Percentiles rank a stretch among this genome's conserved stretches.
Evolutionary conservation across 331 rosid species (phyloP).

Genomic region (Cydonia oblonga): DNA sequence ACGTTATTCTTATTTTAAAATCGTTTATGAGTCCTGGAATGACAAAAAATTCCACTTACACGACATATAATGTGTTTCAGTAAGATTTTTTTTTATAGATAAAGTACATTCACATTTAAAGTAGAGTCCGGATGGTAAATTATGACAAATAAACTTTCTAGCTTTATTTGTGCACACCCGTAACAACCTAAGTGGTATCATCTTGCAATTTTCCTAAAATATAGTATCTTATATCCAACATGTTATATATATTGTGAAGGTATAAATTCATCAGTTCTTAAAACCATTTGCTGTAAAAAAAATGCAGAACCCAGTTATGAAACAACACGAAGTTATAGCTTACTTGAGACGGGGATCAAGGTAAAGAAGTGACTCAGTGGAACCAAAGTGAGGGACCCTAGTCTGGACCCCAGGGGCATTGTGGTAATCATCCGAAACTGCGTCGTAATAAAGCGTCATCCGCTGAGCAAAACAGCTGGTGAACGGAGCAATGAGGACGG

Average conservation of each 20-base stretch:
- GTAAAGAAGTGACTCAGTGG: conserved; percentile 56
- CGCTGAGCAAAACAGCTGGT: conserved; percentile 70
- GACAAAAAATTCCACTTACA: too few species aligned
- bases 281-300: neutral
- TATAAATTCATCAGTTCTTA: neutral
- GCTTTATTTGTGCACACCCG: too few species aligned
- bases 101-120: too few species aligned
- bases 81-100: too few species aligned
- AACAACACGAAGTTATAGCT: neutral
- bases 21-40: too few species aligned
- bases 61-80: too few species aligned
- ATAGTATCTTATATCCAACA: neutral
- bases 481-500: conserved; percentile 55
- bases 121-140: too few species aligned
- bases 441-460: conserved; percentile 63
- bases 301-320: neutral
- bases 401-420: conserved; percentile 65
- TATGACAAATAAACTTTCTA: too few species aligned
- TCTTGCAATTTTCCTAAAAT: too few species aligned
- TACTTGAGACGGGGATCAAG: conserved; percentile 81
- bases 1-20: too few species aligned
- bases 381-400: conserved; percentile 65
- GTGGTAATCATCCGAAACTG: conserved; percentile 42
- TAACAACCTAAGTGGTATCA: too few species aligned
- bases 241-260: too few species aligned